A percentile compares a stretch with the other conserved stretches of the same genome.
Conservation (phyloP, 441 rosid species). For the Populus tomentosa region DNA sequence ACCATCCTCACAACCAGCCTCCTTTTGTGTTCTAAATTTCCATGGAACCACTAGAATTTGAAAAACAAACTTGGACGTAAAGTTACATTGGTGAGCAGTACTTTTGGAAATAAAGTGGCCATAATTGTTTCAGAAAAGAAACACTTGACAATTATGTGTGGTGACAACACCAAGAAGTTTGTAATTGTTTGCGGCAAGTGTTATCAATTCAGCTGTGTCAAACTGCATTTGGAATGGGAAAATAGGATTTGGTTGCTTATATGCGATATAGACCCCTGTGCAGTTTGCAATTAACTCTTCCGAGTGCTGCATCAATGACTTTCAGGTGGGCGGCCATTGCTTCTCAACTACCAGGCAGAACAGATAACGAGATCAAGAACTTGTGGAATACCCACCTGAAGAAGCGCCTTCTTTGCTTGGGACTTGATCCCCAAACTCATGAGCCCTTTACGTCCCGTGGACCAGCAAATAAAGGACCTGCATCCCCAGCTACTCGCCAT, state of each 20-base stretch:
- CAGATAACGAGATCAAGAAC: slow-evolving; percentile 61
- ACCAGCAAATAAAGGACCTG: slow-evolving; percentile 14
- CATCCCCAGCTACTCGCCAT: slow-evolving; percentile 34
- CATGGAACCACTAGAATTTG: neutral
- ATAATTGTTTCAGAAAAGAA: neutral
- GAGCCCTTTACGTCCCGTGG: slow-evolving; percentile 45
- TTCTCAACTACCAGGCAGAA: slow-evolving; percentile 50
- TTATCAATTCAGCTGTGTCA: neutral
- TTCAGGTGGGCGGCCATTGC: slow-evolving; percentile 60
- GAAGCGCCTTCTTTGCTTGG: slow-evolving; percentile 35
- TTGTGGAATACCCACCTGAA: slow-evolving; percentile 49
- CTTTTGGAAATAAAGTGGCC: neutral
- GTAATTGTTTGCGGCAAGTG: neutral
- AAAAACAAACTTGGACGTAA: neutral
- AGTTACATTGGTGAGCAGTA: neutral
- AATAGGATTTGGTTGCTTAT: neutral
- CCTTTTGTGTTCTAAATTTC: neutral
- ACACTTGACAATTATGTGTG: neutral
- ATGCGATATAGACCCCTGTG: neutral
- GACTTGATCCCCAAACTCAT: slow-evolving; percentile 76
- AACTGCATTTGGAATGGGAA: neutral
- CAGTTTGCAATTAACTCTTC: neutral
- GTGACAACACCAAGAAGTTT: neutral
- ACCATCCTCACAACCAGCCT: neutral
- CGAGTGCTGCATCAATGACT: neutral